Conservation (phyloP, 2,329 filamentous ascomycete genomes). For the Cryphonectria radicalis region DNA sequence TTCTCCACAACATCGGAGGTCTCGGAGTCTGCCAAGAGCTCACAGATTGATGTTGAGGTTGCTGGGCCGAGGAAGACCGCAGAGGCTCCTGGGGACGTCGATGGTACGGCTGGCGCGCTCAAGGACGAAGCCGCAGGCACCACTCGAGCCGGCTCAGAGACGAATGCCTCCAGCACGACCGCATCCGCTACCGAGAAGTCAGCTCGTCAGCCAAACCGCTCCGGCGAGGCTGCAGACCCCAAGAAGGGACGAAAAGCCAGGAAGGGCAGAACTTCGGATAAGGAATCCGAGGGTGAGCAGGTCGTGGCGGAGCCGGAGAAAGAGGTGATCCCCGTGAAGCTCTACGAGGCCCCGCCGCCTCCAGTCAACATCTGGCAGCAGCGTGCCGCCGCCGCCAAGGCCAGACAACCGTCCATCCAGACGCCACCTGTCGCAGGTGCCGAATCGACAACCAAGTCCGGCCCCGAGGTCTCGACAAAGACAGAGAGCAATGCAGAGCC, state of each 20-base stretch:
- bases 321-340: slow-evolving; percentile 62
- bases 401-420: slow-evolving; percentile 40
- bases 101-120: slow-evolving; percentile 43
- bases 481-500: slow-evolving; percentile 16
- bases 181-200: slow-evolving; percentile 38
- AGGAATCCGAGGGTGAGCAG: slow-evolving; percentile 57
- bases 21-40: slow-evolving; percentile 35
- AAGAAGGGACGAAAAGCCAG: slow-evolving; percentile 68
- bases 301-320: slow-evolving; percentile 62
- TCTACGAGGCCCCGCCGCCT: slow-evolving; percentile 82
- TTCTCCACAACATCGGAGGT: slow-evolving; percentile 43
- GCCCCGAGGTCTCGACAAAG: slow-evolving; percentile 31
- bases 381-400: slow-evolving; percentile 70
- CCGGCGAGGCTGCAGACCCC: slow-evolving; percentile 68
- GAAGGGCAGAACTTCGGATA: slow-evolving; percentile 58
- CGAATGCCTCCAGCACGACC: slow-evolving; percentile 23
- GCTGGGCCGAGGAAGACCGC: slow-evolving; percentile 35
- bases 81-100: slow-evolving; percentile 36
- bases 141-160: slow-evolving; percentile 30
- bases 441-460: slow-evolving; percentile 23
- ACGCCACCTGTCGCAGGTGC: slow-evolving; percentile 28
- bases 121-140: slow-evolving; percentile 34
- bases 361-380: slow-evolving; percentile 87
- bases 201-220: slow-evolving; percentile 66
- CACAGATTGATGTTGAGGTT: slow-evolving; percentile 33